Conservation (phyloP, 345 rosid species). For the Boechera retrofracta region DNA sequence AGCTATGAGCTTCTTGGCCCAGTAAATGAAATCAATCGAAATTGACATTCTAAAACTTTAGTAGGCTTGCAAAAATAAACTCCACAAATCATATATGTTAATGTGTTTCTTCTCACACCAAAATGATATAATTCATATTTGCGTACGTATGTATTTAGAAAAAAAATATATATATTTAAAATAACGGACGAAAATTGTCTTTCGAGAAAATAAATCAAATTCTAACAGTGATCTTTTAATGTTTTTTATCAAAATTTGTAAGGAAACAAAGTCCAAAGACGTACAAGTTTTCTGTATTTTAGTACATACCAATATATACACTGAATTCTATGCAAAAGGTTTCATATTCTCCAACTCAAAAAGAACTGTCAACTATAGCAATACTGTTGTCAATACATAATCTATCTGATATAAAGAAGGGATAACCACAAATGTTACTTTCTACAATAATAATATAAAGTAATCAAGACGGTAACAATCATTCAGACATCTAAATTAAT, state of each 20-base stretch:
- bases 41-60: neutral
- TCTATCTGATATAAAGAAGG: neutral
- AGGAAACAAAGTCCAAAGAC: neutral
- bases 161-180: too few relatives aligned
- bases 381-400: neutral
- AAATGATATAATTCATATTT: neutral
- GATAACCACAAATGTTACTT: neutral
- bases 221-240: neutral
- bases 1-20: constrained; percentile 18
- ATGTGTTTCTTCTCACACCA: neutral
- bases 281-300: neutral
- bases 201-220: neutral
- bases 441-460: neutral
- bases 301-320: neutral
- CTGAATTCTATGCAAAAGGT: neutral
- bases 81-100: neutral
- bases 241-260: neutral
- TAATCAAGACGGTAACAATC: neutral
- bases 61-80: neutral
- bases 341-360: neutral
- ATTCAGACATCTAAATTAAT: neutral
- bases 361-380: neutral
- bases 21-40: neutral
- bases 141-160: neutral
- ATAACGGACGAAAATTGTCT: too few relatives aligned